Conservation (phyloP, 345 rosid genomes). For the Dimocarpus longan region DNA sequence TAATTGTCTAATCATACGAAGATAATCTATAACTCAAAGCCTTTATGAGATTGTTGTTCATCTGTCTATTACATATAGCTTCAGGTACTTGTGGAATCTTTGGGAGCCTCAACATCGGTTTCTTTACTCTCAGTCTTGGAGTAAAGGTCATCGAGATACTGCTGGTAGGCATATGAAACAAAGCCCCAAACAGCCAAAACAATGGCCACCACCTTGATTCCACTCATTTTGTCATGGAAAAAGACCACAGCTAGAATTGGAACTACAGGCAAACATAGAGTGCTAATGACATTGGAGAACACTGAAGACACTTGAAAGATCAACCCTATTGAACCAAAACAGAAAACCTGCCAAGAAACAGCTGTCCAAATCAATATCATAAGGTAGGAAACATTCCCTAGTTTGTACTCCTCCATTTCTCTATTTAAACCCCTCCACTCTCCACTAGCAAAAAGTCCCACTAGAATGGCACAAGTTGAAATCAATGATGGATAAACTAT, state of each 20-base stretch:
- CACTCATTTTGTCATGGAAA: constrained; percentile 45
- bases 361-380: constrained; percentile 46
- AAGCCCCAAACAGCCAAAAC: constrained; percentile 55
- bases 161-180: constrained; percentile 44
- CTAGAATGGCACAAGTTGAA: constrained; percentile 34
- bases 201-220: constrained; percentile 41
- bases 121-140: background rate
- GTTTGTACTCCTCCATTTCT: constrained; percentile 50
- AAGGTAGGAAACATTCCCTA: constrained; percentile 52
- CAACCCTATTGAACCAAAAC: constrained; percentile 49
- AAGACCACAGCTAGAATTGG: constrained; percentile 45
- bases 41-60: too few relatives aligned
- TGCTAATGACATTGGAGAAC: constrained; percentile 26
- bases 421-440: constrained; percentile 46
- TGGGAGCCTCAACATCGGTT: background rate
- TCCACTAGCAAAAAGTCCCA: constrained; percentile 57
- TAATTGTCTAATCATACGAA: too few relatives aligned
- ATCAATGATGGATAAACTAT: constrained; percentile 41
- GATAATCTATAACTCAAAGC: too few relatives aligned
- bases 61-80: too few relatives aligned
- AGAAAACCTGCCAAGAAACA: constrained; percentile 49
- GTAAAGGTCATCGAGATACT: constrained; percentile 34
- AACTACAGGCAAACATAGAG: constrained; percentile 43
- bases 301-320: constrained; percentile 55
- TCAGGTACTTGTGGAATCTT: background rate